Evolutionary conservation across 2,329 filamentous ascomycete species (phyloP).

Genomic region (Malbranchea cinnamomea): DNA sequence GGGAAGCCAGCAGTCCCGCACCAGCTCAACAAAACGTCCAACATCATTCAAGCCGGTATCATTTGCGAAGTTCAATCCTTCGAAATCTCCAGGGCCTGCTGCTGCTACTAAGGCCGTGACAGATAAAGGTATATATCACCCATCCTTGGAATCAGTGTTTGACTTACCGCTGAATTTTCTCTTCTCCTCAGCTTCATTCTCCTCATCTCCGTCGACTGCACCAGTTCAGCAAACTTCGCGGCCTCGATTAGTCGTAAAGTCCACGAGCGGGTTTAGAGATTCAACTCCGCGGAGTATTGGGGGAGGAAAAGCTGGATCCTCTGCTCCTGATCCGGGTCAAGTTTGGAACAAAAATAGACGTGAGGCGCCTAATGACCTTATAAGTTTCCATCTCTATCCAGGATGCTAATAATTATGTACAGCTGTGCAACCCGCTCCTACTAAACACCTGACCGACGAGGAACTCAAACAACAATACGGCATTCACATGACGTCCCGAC

Average conservation of each 20-base stretch:
- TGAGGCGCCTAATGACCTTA: constrained; percentile 17
- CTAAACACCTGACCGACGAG: constrained; percentile 52
- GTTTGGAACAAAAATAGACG: constrained; percentile 57
- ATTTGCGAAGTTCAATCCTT: constrained; percentile 50
- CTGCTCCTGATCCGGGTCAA: constrained; percentile 50
- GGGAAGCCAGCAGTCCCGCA: constrained; percentile 31
- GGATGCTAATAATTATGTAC: constrained; percentile 12
- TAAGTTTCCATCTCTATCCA: neutral
- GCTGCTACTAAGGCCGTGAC: constrained; percentile 33
- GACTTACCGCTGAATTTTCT: neutral
- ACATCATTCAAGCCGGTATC: constrained; percentile 50
- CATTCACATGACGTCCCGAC: constrained; percentile 50
- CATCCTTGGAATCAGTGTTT: neutral
- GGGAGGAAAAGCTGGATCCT: constrained; percentile 32
- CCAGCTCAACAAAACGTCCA: constrained; percentile 44
- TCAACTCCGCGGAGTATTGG: constrained; percentile 34
- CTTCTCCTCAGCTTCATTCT: constrained; percentile 17
- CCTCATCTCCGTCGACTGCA: constrained; percentile 23
- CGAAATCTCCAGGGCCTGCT: constrained; percentile 43
- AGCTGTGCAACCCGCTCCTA: constrained; percentile 40
- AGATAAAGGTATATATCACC: constrained; percentile 37
- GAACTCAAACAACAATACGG: constrained; percentile 55
- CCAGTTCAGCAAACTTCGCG: constrained; percentile 31
- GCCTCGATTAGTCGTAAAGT: constrained; percentile 49
- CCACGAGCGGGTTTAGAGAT: constrained; percentile 38